Evolutionary conservation across 2,329 filamentous ascomycete species (phyloP).

Genomic region (Tolypocladium album): DNA sequence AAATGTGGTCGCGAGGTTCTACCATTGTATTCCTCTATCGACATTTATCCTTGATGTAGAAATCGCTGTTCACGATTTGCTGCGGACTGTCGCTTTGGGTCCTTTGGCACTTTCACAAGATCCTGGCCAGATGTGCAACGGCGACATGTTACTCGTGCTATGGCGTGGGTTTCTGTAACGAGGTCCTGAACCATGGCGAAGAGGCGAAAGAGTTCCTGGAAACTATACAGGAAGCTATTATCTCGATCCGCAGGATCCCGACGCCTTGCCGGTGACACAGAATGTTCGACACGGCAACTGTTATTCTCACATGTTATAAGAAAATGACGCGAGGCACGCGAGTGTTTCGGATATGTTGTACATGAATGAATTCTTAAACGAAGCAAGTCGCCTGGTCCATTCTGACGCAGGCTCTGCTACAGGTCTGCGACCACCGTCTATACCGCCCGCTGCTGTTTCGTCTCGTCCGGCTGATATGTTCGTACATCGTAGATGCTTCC

Average conservation of each 20-base stretch:
- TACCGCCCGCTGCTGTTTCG: constrained; percentile 3
- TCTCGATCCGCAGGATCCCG: constrained; percentile 8
- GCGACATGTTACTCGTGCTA: no score
- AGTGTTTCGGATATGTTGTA: constrained; percentile 16
- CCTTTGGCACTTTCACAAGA: no score
- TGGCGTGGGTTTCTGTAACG: no score
- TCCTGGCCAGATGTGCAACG: no score
- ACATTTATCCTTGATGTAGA: no score
- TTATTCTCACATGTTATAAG: constrained; percentile 3
- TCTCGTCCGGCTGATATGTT: constrained; percentile 7
- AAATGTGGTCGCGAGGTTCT: background rate
- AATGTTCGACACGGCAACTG: background rate
- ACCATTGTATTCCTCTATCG: no score
- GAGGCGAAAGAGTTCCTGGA: constrained; percentile 6
- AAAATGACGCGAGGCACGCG: background rate
- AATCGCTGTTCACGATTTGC: background rate
- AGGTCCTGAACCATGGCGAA: background rate
- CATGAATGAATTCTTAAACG: constrained; percentile 20
- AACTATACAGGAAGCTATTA: constrained; percentile 3
- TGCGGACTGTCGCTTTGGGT: no score
- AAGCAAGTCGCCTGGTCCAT: constrained; percentile 3
- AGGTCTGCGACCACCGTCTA: constrained; percentile 7
- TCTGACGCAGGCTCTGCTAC: background rate
- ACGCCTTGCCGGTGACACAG: background rate
- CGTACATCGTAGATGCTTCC: constrained; percentile 12